Evolutionary conservation across 2,329 filamentous ascomycete species (phyloP).

Genomic region (Bimuria novae-zelandiae): DNA sequence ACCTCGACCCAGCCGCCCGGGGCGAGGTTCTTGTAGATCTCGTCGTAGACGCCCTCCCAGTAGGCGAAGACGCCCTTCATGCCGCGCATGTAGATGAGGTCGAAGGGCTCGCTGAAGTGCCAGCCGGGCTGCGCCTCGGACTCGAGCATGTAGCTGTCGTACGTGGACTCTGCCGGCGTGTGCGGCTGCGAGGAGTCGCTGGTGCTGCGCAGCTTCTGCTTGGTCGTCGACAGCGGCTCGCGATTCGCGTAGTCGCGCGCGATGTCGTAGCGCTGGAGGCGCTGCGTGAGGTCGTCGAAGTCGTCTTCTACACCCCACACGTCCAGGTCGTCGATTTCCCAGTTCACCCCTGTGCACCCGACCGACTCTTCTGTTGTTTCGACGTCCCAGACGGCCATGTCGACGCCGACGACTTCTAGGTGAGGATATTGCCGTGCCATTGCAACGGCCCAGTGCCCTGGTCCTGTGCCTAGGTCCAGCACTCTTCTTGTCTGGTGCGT

Average conservation of each 20-base stretch:
- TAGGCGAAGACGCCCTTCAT: conserved; percentile 54
- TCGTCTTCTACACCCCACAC: conserved; percentile 37
- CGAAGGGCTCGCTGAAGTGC: conserved; percentile 55
- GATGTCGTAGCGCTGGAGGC: conserved; percentile 30
- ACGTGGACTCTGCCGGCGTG: conserved; percentile 27
- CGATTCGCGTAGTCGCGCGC: conserved; percentile 29
- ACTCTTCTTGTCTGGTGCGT: conserved; percentile 33
- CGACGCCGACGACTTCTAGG: conserved; percentile 56
- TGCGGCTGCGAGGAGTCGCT: conserved; percentile 15
- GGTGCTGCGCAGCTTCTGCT: conserved; percentile 8
- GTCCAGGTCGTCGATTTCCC: conserved; percentile 47
- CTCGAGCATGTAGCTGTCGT: conserved; percentile 28
- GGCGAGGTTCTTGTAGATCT: conserved; percentile 51
- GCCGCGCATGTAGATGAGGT: conserved; percentile 55
- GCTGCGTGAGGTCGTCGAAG: conserved; percentile 30
- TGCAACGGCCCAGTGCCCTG: conserved; percentile 56
- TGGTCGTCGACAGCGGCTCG: conserved; percentile 21
- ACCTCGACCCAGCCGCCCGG: conserved; percentile 56
- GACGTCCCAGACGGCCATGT: conserved; percentile 56
- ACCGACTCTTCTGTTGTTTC: conserved; percentile 51
- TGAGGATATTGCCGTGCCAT: conserved; percentile 52
- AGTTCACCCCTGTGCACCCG: conserved; percentile 31
- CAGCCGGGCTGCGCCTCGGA: conserved; percentile 42
- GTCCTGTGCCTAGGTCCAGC: conserved; percentile 53
- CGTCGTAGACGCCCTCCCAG: conserved; percentile 53